Base-by-base conservation (phyloP, 176 grass and related monocot species). In the Triticum monococcum region DNA sequence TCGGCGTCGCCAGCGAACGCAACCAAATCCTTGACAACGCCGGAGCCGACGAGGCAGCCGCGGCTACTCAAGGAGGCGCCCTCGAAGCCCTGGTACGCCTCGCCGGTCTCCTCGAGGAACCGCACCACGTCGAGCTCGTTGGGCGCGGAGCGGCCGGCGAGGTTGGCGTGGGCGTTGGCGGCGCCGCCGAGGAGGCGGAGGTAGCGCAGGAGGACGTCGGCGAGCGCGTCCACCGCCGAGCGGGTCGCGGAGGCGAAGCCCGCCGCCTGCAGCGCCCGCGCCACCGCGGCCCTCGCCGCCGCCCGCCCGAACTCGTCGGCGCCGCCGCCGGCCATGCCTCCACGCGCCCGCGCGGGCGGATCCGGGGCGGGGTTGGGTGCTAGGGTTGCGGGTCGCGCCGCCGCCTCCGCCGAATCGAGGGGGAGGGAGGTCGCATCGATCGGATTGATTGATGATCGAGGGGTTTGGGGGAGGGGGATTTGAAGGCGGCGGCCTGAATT, bases 71-170 rank as follows among this genome's bases (percentile, higher is more conserved):
- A 46, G 11, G n/a, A n/a, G 3, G 90, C 93, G 30, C 89, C 91
- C 0, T 86, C 69, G 71, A 92, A 98, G 5, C 95, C 95, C 12
- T 89, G 85, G 24, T 75, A 73, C 8, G 84, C 28, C 7, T 48
- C 74, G 71, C 65, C 84, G 9, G 95, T 63, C 68, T 95, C 93
- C 74, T 93, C 91, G 16, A 98, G 87, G 14, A 83, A 85, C 75
- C 75, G 91, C 54, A 98, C 79, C 36, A 98, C 57, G 75, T 98
- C 95, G 84, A 85, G 87, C 76, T 93, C 88, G 31, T 95, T 95
- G 81, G 89, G 87, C 22, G 71, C 67, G 11, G 79, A 75, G 75
- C 93, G 89, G 46, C 93, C 93, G n/a, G 93, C 84, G 22, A 84
- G 83, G 87, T 89, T 89, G 25, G 95, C 85, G 63, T 93, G 64